Conservation (phyloP, 768 basidiomycete species). For the Neoboletus brunneissimus region DNA sequence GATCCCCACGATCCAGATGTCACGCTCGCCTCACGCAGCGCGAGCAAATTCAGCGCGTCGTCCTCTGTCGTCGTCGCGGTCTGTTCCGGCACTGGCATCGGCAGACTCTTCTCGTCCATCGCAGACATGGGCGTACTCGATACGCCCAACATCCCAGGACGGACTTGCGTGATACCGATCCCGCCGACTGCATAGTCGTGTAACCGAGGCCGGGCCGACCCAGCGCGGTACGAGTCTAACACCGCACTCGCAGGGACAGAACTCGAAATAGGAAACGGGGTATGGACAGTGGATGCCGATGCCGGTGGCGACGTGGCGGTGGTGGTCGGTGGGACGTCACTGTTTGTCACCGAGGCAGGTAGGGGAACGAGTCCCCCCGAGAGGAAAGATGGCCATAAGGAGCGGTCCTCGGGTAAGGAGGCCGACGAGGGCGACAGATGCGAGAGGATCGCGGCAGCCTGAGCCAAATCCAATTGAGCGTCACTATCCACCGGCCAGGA, state of each 20-base stretch:
- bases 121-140: constrained; percentile 5
- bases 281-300: constrained; percentile 1
- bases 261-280: constrained; percentile 40
- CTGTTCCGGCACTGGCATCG: constrained; percentile 2
- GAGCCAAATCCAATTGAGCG: constrained; percentile 11
- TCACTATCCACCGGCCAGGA: background rate
- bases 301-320: constrained; percentile 9
- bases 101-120: background rate
- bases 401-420: constrained; percentile 90
- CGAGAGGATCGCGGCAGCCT: constrained; percentile 94
- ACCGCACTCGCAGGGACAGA: constrained; percentile 45
- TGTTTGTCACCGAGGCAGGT: constrained; percentile 29
- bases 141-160: constrained; percentile 53
- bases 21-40: constrained; percentile 17
- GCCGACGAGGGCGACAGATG: constrained; percentile 69
- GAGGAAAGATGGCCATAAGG: constrained; percentile 85
- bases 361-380: constrained; percentile 67
- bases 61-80: constrained; percentile 13
- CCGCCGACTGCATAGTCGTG: constrained; percentile 57
- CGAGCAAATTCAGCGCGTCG: constrained; percentile 28
- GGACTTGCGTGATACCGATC: constrained; percentile 52
- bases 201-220: constrained; percentile 52
- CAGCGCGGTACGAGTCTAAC: background rate
- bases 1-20: constrained; percentile 1
- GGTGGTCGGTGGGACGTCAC: background rate